phyloP scores from a whole-genome alignment of 305 asterid species.

The Rubia balearica region DNA sequence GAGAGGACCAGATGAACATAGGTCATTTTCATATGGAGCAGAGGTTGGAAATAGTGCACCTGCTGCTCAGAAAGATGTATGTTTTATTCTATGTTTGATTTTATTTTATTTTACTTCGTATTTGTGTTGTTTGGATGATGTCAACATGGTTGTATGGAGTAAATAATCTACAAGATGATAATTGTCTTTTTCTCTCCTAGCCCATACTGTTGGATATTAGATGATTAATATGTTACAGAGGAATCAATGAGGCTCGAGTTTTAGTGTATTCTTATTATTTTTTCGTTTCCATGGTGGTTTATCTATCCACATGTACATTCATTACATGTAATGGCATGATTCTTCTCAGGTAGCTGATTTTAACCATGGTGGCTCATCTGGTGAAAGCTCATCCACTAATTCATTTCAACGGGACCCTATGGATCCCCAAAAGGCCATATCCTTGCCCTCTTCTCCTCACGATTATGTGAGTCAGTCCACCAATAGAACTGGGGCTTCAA shows the following conservation, averaged over 20 bases:
- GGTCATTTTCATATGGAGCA: constrained; percentile 37
- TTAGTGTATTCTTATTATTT: neutral
- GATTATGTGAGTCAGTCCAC: constrained; percentile 63
- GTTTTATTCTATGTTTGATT: constrained; percentile 29
- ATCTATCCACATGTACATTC: neutral
- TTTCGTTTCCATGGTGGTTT: neutral
- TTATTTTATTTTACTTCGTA: constrained; percentile 14
- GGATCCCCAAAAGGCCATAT: constrained; percentile 74
- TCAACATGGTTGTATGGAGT: neutral
- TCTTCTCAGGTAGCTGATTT: constrained; percentile 33
- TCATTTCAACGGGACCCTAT: constrained; percentile 45
- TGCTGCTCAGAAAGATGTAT: constrained; percentile 56
- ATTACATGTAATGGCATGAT: neutral
- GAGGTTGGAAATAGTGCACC: constrained; percentile 40
- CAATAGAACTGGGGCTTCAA: constrained; percentile 35
- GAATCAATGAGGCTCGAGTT: neutral
- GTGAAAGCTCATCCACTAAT: constrained; percentile 40
- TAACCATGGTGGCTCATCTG: constrained; percentile 39
- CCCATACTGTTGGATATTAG: neutral
- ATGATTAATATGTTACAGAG: neutral
- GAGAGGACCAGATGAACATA: constrained; percentile 59
- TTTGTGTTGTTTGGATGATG: constrained; percentile 7
- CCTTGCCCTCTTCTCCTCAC: constrained; percentile 95
- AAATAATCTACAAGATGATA: neutral
- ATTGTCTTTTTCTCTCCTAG: neutral